Conservation (phyloP, 148 eudicot genomes). For the Dysphania ambrosioides region DNA sequence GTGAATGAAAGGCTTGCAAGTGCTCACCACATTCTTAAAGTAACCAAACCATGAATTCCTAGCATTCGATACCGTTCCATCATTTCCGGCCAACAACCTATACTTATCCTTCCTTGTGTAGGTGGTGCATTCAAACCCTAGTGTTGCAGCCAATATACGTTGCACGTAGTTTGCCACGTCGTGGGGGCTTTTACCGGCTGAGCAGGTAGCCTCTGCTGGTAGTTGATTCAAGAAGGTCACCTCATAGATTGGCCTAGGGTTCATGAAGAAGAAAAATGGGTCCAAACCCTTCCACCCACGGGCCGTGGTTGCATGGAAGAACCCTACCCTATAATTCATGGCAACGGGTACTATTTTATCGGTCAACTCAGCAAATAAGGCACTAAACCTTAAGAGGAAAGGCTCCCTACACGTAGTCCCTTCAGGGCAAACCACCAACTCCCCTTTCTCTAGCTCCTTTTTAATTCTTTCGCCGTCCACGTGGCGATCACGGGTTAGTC, state of each 20-base stretch:
- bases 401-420: constrained; percentile 95
- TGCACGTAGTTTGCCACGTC: constrained; percentile 91
- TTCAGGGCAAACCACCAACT: constrained; percentile 84
- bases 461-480: constrained; percentile 66
- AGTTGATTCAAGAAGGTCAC: constrained; percentile 81
- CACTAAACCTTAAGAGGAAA: constrained; percentile 70
- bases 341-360: constrained; percentile 85
- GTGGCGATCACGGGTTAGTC: constrained; percentile 58
- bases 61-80: constrained; percentile 53
- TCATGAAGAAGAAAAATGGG: constrained; percentile 90
- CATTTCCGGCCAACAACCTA: constrained; percentile 77
- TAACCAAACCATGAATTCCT: constrained; percentile 19
- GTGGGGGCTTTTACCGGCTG: constrained; percentile 82
- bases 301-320: constrained; percentile 88
- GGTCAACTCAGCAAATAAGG: constrained; percentile 76
- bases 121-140: constrained; percentile 87
- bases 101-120: constrained; percentile 86
- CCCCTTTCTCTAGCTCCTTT: constrained; percentile 47
- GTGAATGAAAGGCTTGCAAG: constrained; percentile 43
- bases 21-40: constrained; percentile 30
- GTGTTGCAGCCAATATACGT: constrained; percentile 73
- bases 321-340: constrained; percentile 81
- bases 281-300: constrained; percentile 89
- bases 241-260: constrained; percentile 84
- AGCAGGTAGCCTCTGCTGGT: constrained; percentile 80